These are phyloP conservation scores for Linnemannia zychae DNA, from an alignment of 192 early-diverging fungal species.

Conservation along the genomic window DNA sequence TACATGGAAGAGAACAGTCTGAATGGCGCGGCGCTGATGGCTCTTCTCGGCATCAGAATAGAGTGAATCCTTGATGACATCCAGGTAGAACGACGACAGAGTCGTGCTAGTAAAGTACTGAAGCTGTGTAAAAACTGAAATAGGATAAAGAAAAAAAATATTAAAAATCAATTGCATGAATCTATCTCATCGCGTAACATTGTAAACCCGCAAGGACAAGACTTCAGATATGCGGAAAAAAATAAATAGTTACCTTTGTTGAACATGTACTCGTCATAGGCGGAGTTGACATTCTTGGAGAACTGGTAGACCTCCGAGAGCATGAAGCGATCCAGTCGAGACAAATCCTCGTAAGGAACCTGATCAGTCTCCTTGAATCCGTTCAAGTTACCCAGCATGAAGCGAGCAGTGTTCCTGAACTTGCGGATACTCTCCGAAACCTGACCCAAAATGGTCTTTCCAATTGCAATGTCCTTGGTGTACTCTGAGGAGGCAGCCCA, in stretches of 20 bases:
- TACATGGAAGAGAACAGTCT: constrained; percentile 75
- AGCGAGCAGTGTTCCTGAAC: constrained; percentile 80
- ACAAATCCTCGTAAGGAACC: constrained; percentile 67
- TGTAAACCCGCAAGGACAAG: not conserved
- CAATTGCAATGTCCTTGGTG: constrained; percentile 79
- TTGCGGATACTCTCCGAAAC: constrained; percentile 79
- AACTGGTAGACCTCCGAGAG: constrained; percentile 78
- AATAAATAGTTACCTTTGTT: constrained; percentile 63
- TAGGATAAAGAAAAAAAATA: not conserved
- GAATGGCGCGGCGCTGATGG: constrained; percentile 68
- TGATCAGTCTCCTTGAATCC: constrained; percentile 61
- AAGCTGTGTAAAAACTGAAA: constrained; percentile 69
- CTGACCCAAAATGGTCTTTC: constrained; percentile 71
- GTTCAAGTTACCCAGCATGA: constrained; percentile 82
- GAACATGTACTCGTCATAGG: constrained; percentile 74
- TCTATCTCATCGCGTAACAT: not conserved
- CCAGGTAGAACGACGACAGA: constrained; percentile 85
- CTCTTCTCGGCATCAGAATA: constrained; percentile 68
- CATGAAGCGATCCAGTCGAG: constrained; percentile 69
- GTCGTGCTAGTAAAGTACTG: constrained; percentile 76
- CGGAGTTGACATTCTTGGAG: constrained; percentile 62
- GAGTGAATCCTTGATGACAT: constrained; percentile 83
- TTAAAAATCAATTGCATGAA: not conserved
- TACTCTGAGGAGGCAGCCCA: constrained; percentile 85
- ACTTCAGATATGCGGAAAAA: not conserved